Conservation (phyloP, 2,329 filamentous ascomycete genomes). For the Aspergillus sp. region DNA sequence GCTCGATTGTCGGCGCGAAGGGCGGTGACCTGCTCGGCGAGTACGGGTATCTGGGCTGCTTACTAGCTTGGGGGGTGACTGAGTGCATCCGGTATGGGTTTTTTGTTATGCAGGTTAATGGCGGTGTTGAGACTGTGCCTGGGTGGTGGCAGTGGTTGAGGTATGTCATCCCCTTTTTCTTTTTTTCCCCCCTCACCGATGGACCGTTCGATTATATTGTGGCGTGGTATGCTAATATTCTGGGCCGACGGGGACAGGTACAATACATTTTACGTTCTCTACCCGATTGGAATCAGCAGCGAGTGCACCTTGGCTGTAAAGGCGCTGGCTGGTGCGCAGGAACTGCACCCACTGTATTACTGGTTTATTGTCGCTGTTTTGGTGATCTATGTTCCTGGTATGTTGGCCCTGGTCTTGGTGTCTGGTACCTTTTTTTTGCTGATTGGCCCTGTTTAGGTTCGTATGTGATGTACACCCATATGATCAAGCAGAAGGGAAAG, state of each 20-base stretch:
- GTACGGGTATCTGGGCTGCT: slow-evolving; percentile 48
- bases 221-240: background rate
- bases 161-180: slow-evolving; percentile 15
- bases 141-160: slow-evolving; percentile 65
- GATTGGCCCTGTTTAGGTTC: slow-evolving; percentile 52
- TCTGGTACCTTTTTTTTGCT: slow-evolving; percentile 11
- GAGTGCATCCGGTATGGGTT: slow-evolving; percentile 93
- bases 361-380: slow-evolving; percentile 66
- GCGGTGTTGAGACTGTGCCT: slow-evolving; percentile 57
- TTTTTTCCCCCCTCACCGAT: background rate
- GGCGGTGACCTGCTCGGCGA: slow-evolving; percentile 35
- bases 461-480: slow-evolving; percentile 87
- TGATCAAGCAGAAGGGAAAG: slow-evolving; percentile 87
- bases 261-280: slow-evolving; percentile 90
- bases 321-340: slow-evolving; percentile 62
- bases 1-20: slow-evolving; percentile 31
- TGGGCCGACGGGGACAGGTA: slow-evolving; percentile 51
- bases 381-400: slow-evolving; percentile 77
- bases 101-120: slow-evolving; percentile 68
- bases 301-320: slow-evolving; percentile 80
- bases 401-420: slow-evolving; percentile 31
- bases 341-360: slow-evolving; percentile 52
- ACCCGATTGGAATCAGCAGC: slow-evolving; percentile 85
- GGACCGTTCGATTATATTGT: background rate
- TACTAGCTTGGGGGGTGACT: slow-evolving; percentile 83